A percentile compares a stretch with the other conserved stretches of the same genome.
These are phyloP conservation scores for Priceomyces fermenticarens DNA, from an alignment of 805 yeast genomes.

Conservation along the genomic window DNA sequence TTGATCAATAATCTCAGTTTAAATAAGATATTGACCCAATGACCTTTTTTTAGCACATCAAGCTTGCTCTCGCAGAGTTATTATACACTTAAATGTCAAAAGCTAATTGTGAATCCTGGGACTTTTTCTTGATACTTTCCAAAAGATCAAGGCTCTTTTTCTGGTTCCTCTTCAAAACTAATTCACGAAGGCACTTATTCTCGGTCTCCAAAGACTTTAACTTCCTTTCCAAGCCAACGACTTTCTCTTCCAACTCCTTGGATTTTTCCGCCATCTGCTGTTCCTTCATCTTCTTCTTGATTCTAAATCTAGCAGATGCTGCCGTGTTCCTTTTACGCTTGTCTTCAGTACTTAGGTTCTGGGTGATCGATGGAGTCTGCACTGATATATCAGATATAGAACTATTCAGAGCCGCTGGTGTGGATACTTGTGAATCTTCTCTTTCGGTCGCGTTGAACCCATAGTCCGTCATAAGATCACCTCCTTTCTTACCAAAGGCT, in stretches of 20 bases:
- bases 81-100: not conserved
- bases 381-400: not conserved
- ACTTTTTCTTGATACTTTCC: slow-evolving; percentile 49
- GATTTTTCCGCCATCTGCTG: slow-evolving; percentile 83
- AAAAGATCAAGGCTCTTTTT: slow-evolving; percentile 51
- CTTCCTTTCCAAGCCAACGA: slow-evolving; percentile 63
- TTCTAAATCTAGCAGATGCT: slow-evolving; percentile 90
- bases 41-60: slow-evolving; percentile 11
- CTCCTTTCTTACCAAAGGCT: slow-evolving; percentile 19
- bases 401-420: not conserved
- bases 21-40: not conserved
- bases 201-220: slow-evolving; percentile 91
- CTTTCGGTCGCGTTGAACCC: not conserved
- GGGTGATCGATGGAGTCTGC: not conserved
- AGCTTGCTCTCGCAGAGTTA: slow-evolving; percentile 7
- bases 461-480: slow-evolving; percentile 1
- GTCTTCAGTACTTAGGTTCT: slow-evolving; percentile 44
- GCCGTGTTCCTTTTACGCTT: slow-evolving; percentile 88
- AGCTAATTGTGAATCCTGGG: slow-evolving; percentile 13
- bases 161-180: slow-evolving; percentile 78
- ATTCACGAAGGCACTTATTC: slow-evolving; percentile 75
- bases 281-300: slow-evolving; percentile 88
- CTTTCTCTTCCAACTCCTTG: slow-evolving; percentile 66
- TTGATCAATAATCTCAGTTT: slow-evolving; percentile 11
- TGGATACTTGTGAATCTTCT: not conserved